phyloP scores from a whole-genome alignment of 805 yeast species.

The Candida takata region DNA sequence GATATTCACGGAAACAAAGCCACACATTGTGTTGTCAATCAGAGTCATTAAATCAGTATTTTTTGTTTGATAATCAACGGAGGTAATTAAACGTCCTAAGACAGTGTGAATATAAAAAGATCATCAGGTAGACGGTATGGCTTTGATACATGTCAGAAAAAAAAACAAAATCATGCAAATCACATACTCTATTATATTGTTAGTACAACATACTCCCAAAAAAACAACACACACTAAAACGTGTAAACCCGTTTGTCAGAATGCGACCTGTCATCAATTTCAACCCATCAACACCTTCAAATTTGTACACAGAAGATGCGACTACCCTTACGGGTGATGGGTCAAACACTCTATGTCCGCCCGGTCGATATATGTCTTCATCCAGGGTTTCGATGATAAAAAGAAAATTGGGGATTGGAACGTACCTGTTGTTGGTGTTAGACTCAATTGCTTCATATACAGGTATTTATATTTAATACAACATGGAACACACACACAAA shows the following conservation, averaged over 20 bases:
- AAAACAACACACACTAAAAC: background rate
- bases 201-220: too few species aligned
- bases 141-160: background rate
- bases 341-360: conserved; percentile 37
- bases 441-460: too few species aligned
- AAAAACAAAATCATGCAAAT: background rate
- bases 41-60: conserved; percentile 52
- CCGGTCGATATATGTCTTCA: conserved; percentile 35
- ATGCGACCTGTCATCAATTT: conserved; percentile 43
- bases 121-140: conserved; percentile 30
- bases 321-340: conserved; percentile 36
- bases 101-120: conserved; percentile 49
- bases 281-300: conserved; percentile 33
- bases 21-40: conserved; percentile 17
- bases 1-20: too few species aligned
- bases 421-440: too few species aligned
- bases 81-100: conserved; percentile 29
- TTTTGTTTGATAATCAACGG: conserved; percentile 24
- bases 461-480: too few species aligned
- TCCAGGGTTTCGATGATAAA: too few species aligned
- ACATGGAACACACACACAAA: too few species aligned
- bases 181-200: background rate
- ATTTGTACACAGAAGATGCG: conserved; percentile 44
- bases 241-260: conserved; percentile 6
- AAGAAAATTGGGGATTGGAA: too few species aligned